A percentile compares a stretch with the other conserved stretches of the same genome.
These are phyloP conservation scores for Russula sp. DNA, from an alignment of 768 basidiomycete genomes.

Conservation along the genomic window DNA sequence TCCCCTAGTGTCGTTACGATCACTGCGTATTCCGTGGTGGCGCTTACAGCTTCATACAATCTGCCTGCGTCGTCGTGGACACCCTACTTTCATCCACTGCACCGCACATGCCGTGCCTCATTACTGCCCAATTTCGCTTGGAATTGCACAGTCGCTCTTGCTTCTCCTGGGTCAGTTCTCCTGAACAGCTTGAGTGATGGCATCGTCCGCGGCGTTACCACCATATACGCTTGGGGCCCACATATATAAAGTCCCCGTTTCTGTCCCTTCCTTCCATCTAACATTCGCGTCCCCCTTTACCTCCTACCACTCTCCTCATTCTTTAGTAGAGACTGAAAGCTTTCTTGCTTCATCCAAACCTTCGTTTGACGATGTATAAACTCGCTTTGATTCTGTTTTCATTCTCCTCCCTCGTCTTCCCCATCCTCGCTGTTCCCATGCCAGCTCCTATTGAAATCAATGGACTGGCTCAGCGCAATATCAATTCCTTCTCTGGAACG, in stretches of 20 bases:
- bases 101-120: no score
- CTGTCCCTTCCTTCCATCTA: conserved; percentile 21
- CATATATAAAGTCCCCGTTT: conserved; percentile 25
- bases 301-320: conserved; percentile 20
- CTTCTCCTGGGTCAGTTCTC: no score
- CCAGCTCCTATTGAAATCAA: conserved; percentile 37
- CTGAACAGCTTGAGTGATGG: no score
- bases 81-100: no score
- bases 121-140: no score
- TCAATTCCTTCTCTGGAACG: conserved; percentile 41
- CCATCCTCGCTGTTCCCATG: conserved; percentile 48
- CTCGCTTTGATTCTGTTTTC: conserved; percentile 39
- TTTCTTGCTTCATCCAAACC: background rate
- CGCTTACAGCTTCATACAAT: no score
- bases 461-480: conserved; percentile 45
- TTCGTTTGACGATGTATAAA: conserved; percentile 40
- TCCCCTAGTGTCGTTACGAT: no score
- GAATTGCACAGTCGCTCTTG: no score
- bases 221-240: conserved; percentile 18
- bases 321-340: conserved; percentile 6
- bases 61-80: no score
- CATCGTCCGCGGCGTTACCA: background rate
- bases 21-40: no score
- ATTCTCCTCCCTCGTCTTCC: conserved; percentile 44
- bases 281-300: conserved; percentile 31